A percentile compares a stretch with the other conserved stretches of the same genome.
Conservation (phyloP, 1,284 basidiomycete species). For the Sphagnurus paluster region DNA sequence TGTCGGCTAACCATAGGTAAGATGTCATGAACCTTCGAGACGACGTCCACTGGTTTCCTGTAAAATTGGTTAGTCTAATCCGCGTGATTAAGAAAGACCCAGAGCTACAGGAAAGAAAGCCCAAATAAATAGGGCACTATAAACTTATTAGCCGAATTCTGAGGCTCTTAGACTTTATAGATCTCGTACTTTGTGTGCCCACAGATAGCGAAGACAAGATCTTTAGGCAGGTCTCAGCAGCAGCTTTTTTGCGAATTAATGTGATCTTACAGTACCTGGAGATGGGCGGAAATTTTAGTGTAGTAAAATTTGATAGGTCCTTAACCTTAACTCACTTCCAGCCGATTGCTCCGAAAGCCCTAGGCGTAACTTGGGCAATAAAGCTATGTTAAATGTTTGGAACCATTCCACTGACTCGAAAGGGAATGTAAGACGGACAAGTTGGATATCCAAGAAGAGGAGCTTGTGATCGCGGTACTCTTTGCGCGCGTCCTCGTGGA, state of each 20-base stretch:
- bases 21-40: conserved; percentile 36
- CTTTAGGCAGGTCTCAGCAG: conserved; percentile 16
- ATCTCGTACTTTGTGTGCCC: conserved; percentile 51
- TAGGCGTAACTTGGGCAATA: conserved; percentile 50
- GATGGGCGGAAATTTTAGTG: neutral
- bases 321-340: conserved; percentile 39
- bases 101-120: conserved; percentile 37
- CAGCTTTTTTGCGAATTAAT: neutral
- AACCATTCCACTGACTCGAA: neutral
- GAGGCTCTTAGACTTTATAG: neutral
- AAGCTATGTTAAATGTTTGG: conserved; percentile 30
- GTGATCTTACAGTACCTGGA: conserved; percentile 22
- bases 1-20: neutral
- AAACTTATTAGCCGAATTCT: neutral
- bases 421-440: conserved; percentile 31
- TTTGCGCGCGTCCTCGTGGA: conserved; percentile 62
- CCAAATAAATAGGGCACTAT: conserved; percentile 55
- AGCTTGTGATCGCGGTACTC: conserved; percentile 57
- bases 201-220: conserved; percentile 62
- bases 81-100: neutral
- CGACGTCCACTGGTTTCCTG: conserved; percentile 49
- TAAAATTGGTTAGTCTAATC: conserved; percentile 17
- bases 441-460: conserved; percentile 52
- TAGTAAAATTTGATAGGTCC: conserved; percentile 27
- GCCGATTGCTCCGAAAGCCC: conserved; percentile 48